phyloP scores from a whole-genome alignment of 768 basidiomycete genomes.

The Pulveroboletus sp. region DNA sequence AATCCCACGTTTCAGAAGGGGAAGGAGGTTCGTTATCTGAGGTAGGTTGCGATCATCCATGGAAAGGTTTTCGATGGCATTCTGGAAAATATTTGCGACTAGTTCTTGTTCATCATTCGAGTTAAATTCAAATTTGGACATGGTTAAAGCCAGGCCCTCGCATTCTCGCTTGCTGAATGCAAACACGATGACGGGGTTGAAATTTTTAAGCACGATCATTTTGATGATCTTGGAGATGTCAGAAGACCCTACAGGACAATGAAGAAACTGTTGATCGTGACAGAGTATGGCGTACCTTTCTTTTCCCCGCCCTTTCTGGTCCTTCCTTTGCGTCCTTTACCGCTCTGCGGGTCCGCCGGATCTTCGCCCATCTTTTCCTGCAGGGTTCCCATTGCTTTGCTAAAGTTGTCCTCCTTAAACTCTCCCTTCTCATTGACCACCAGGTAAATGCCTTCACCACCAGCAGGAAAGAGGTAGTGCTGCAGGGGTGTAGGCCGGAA shows the following conservation, averaged over 20 bases:
- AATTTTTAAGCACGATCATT: constrained; percentile 97
- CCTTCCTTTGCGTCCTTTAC: constrained; percentile 89
- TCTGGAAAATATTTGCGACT: constrained; percentile 85
- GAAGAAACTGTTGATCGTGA: neutral
- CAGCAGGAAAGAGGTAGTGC: constrained; percentile 96
- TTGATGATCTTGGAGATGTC: constrained; percentile 97
- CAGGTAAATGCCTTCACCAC: constrained; percentile 94
- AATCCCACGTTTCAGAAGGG: constrained; percentile 89
- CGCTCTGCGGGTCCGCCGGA: constrained; percentile 79
- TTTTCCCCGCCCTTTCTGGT: constrained; percentile 88
- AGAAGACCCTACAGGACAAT: constrained; percentile 57
- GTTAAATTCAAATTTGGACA: constrained; percentile 97
- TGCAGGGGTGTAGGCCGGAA: constrained; percentile 97
- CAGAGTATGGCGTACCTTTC: constrained; percentile 55
- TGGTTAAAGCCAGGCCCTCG: constrained; percentile 82
- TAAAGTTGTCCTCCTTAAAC: constrained; percentile 96
- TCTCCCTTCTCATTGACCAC: constrained; percentile 99
- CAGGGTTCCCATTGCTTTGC: constrained; percentile 93
- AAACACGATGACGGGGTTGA: constrained; percentile 97
- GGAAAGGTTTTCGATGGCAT: constrained; percentile 86
- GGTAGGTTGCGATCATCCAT: constrained; percentile 85
- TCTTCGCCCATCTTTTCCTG: constrained; percentile 84
- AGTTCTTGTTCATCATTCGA: constrained; percentile 86
- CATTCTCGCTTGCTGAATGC: constrained; percentile 98
- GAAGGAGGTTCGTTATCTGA: constrained; percentile 89